Evolutionary conservation across 2,329 filamentous ascomycete species (phyloP).

Genomic region (Huntiella abstrusa): DNA sequence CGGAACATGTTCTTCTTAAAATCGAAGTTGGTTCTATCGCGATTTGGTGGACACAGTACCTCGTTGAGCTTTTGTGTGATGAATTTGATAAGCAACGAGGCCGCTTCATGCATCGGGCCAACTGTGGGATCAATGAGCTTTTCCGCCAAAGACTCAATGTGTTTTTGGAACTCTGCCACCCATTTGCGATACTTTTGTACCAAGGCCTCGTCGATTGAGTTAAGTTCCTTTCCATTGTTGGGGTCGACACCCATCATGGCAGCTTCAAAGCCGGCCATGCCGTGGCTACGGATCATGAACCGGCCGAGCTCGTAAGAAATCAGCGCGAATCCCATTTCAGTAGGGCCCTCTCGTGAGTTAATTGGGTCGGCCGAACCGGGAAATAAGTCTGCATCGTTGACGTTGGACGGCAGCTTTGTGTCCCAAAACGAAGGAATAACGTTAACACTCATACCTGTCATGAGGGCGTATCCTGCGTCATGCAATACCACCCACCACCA

Average conservation of each 20-base stretch:
- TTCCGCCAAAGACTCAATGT: conserved; percentile 26
- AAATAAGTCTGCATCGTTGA: conserved; percentile 40
- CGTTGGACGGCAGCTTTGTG: conserved; percentile 35
- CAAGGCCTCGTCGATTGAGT: conserved; percentile 14
- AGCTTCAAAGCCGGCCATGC: conserved; percentile 29
- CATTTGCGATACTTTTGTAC: conserved; percentile 25
- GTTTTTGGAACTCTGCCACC: conserved; percentile 24
- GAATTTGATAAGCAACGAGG: conserved; percentile 27
- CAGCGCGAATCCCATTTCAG: conserved; percentile 40
- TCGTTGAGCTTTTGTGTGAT: conserved; percentile 30
- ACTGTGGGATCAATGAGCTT: conserved; percentile 32
- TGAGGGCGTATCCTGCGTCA: conserved; percentile 36
- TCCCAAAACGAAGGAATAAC: conserved; percentile 35
- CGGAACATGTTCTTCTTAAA: conserved; percentile 37
- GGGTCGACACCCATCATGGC: conserved; percentile 28
- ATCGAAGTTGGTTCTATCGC: conserved; percentile 28
- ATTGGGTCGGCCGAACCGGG: conserved; percentile 33
- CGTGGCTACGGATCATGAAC: conserved; percentile 25
- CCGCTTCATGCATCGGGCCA: conserved; percentile 32
- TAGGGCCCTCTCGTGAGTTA: conserved; percentile 34
- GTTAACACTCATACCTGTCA: conserved; percentile 36
- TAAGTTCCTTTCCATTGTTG: conserved; percentile 14
- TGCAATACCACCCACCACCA: conserved; percentile 47
- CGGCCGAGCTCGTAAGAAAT: conserved; percentile 30
- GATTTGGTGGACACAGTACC: conserved; percentile 27